Evolutionary conservation across 805 yeast species (phyloP).

Genomic region (Tanozyma kutaoensis): DNA sequence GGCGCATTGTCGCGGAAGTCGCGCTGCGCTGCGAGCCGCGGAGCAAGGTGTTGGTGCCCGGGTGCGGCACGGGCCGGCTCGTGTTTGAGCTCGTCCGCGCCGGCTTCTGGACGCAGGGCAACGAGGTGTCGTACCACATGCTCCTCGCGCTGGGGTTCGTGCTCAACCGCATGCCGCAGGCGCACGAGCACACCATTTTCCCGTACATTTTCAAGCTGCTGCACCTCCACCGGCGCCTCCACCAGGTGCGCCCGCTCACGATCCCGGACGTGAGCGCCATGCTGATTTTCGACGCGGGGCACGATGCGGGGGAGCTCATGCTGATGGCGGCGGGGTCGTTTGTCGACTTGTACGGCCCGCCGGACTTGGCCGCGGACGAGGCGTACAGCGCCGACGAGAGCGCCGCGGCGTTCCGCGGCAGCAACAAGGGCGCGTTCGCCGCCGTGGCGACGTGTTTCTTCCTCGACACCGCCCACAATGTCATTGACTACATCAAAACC

Average conservation of each 20-base stretch:
- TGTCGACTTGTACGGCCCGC: conserved; percentile 51
- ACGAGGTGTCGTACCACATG: conserved; percentile 57
- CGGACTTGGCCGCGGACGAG: conserved; percentile 16
- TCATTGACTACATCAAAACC: conserved; percentile 42
- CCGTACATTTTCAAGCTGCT: conserved; percentile 45
- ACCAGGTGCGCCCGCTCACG: conserved; percentile 35
- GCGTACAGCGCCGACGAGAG: conserved; percentile 20
- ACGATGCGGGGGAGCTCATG: conserved; percentile 33
- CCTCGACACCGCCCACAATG: conserved; percentile 49
- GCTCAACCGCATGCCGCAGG: conserved; percentile 30
- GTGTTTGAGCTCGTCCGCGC: conserved; percentile 38
- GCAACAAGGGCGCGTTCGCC: conserved; percentile 26
- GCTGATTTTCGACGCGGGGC: conserved; percentile 9
- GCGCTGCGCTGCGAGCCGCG: conserved; percentile 15
- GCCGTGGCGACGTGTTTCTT: conserved; percentile 44
- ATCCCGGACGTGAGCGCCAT: conserved; percentile 41
- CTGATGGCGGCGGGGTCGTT: conserved; percentile 67
- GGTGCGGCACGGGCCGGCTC: conserved; percentile 51
- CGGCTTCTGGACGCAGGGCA: conserved; percentile 56
- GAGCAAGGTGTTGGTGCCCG: conserved; percentile 42
- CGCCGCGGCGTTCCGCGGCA: conserved; percentile 28
- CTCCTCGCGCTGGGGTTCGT: conserved; percentile 40
- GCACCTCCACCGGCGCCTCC: conserved; percentile 28
- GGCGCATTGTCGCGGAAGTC: conserved; percentile 20
- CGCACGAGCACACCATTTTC: conserved; percentile 27